Conservation (phyloP, 352 stramenopile genomes). For the Globisporangium mamillatum region DNA sequence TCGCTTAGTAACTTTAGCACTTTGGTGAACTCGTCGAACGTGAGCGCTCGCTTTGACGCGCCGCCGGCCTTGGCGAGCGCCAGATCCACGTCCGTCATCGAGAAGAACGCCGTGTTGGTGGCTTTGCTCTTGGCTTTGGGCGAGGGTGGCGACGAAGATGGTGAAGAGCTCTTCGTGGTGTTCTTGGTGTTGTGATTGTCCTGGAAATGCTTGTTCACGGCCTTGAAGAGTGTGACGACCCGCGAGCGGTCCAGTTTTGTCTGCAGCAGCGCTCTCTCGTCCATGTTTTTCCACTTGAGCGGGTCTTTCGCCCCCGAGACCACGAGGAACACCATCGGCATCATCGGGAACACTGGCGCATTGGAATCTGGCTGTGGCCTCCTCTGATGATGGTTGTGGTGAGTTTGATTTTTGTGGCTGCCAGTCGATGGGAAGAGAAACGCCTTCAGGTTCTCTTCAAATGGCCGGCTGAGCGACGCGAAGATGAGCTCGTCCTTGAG, state of each 20-base stretch:
- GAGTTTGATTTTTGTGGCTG: background rate
- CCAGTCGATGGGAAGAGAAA: constrained; percentile 1
- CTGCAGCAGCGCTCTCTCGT: constrained; percentile 35
- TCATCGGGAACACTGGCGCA: constrained; percentile 17
- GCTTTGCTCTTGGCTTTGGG: constrained; percentile 3
- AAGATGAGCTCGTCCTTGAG: constrained; percentile 35
- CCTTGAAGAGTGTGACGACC: constrained; percentile 47
- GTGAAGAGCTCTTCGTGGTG: background rate
- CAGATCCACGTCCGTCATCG: constrained; percentile 56
- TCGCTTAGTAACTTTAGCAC: constrained; percentile 34
- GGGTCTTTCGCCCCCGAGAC: constrained; percentile 39
- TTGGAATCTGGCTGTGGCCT: background rate
- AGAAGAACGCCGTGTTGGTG: constrained; percentile 30
- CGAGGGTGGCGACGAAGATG: background rate
- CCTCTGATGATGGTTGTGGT: background rate
- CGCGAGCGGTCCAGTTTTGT: constrained; percentile 55
- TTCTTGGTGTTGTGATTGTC: constrained; percentile 3
- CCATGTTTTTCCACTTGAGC: constrained; percentile 29
- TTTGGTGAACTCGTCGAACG: constrained; percentile 41
- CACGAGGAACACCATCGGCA: constrained; percentile 46
- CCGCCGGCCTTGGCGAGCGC: constrained; percentile 49
- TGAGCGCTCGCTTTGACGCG: constrained; percentile 44
- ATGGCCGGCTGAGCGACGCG: constrained; percentile 21
- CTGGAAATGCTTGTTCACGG: constrained; percentile 28
- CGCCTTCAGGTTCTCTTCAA: constrained; percentile 15